Conservation (phyloP, 169 alveolate genomes). For the Babesia bovis region DNA sequence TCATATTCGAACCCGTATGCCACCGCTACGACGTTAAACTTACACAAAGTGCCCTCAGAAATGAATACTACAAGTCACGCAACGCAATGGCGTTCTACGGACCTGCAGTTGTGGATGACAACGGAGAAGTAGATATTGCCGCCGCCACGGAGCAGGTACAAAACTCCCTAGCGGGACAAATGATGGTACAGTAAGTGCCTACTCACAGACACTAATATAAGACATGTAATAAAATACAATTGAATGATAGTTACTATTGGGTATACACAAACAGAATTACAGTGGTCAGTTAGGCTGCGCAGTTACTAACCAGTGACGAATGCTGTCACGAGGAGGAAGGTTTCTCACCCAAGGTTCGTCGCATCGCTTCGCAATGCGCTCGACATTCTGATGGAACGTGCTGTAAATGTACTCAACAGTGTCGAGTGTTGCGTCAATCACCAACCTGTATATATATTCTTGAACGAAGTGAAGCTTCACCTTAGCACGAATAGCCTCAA, state of each 20-base stretch:
- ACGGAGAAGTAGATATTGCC: conserved; percentile 84
- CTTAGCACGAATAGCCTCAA: conserved; percentile 1
- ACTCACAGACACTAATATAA: conserved; percentile 8
- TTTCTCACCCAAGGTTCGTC: not conserved
- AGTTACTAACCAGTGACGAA: not conserved
- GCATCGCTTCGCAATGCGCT: not conserved
- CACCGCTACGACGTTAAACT: conserved; percentile 86
- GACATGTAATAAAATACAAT: not conserved
- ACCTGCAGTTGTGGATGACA: conserved; percentile 89
- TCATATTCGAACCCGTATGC: conserved; percentile 85
- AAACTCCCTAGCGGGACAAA: not conserved
- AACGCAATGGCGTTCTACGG: conserved; percentile 93
- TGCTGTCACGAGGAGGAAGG: not conserved
- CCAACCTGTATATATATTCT: not conserved
- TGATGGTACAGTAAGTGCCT: conserved; percentile 16
- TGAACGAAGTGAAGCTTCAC: conserved; percentile 26
- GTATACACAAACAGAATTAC: not conserved
- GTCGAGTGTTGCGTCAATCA: not conserved
- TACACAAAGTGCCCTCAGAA: conserved; percentile 89
- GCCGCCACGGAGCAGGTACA: conserved; percentile 75
- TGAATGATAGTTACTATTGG: not conserved
- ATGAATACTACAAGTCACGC: conserved; percentile 88
- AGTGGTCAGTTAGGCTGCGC: not conserved
- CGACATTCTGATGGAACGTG: not conserved
- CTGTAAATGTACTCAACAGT: conserved; percentile 1